Evolutionary conservation across 768 basidiomycete genomes (phyloP).

Genomic region (Russula emetica): DNA sequence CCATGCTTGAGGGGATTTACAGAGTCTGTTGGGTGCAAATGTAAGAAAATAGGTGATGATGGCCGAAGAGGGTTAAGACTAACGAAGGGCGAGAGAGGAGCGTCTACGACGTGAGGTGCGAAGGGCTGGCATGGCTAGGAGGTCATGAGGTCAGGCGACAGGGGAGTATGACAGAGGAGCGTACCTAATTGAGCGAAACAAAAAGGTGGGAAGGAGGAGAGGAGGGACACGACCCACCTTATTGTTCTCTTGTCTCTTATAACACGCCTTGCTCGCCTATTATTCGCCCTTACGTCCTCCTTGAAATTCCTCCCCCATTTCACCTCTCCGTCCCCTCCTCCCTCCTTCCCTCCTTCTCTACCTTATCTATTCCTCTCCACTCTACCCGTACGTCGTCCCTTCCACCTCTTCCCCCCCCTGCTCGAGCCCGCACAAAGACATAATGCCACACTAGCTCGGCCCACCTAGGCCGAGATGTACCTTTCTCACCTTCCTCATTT

Average conservation of each 20-base stretch:
- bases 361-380: background rate
- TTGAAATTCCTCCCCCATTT: background rate
- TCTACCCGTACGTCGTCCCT: background rate
- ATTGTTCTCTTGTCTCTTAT: slow-evolving; percentile 29
- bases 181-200: slow-evolving; percentile 29
- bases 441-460: background rate
- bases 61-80: background rate
- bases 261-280: background rate
- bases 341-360: background rate
- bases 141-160: background rate
- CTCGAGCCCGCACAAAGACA: background rate
- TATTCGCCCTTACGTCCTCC: slow-evolving; percentile 2
- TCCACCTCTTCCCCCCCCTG: background rate
- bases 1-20: slow-evolving; percentile 47
- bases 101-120: slow-evolving; percentile 27
- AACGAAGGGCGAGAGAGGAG: slow-evolving; percentile 27
- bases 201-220: slow-evolving; percentile 11
- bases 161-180: background rate
- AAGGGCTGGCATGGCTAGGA: slow-evolving; percentile 25
- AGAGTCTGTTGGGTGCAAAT: background rate
- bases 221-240: no score
- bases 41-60: no score
- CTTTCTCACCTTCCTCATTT: slow-evolving; percentile 16
- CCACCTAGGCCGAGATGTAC: background rate
- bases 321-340: background rate